A percentile compares a stretch with the other conserved stretches of the same genome.
Evolutionary conservation across 305 asterid species (phyloP).

Genomic region (Fraxinus nigra): DNA sequence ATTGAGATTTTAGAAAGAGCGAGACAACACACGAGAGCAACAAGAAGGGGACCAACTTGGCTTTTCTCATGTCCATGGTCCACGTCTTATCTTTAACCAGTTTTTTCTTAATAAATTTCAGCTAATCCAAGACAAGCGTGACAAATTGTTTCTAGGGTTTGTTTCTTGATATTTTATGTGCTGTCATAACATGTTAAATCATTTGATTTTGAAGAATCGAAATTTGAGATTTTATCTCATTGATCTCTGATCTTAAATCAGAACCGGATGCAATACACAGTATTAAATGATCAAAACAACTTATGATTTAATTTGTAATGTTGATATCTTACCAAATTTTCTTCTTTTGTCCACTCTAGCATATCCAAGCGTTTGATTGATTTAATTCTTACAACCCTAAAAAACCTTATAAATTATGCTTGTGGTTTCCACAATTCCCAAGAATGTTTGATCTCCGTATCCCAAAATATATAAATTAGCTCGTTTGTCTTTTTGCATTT

Average conservation of each 20-base stretch:
- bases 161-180: conserved; percentile 22
- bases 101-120: conserved; percentile 17
- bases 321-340: too few relatives aligned
- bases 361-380: neutral
- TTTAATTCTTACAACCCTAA: neutral
- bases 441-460: conserved; percentile 33
- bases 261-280: too few relatives aligned
- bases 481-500: conserved; percentile 30
- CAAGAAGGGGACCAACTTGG: conserved; percentile 45
- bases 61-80: conserved; percentile 42
- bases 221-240: too few relatives aligned
- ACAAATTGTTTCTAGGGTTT: conserved; percentile 34
- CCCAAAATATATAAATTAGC: conserved; percentile 11
- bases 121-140: conserved; percentile 38
- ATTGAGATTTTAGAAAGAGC: conserved; percentile 30
- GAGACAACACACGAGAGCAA: conserved; percentile 15
- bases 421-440: conserved; percentile 53
- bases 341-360: neutral
- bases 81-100: conserved; percentile 21
- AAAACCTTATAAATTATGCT: conserved; percentile 17
- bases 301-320: too few relatives aligned
- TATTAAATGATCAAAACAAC: too few relatives aligned
- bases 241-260: too few relatives aligned
- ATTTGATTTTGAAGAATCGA: too few relatives aligned
- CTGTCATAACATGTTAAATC: neutral